Evolutionary conservation across 2,329 filamentous ascomycete genomes (phyloP).

Genomic region (Exophiala mesophila): DNA sequence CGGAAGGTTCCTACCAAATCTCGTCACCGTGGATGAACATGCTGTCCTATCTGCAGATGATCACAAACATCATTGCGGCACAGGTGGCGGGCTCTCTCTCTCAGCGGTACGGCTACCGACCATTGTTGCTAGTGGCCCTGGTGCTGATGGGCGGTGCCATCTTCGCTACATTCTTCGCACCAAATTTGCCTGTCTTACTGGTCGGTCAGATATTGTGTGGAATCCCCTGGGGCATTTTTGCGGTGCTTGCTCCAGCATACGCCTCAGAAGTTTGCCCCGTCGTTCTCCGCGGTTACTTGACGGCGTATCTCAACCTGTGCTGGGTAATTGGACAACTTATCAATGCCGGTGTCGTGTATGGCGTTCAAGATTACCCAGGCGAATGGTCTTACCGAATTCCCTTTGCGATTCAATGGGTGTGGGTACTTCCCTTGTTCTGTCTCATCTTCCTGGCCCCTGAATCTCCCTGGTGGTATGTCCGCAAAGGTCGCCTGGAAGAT

Average conservation of each 20-base stretch:
- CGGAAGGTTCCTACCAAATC: conserved; percentile 36
- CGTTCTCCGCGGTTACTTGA: conserved; percentile 53
- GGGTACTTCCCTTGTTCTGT: conserved; percentile 23
- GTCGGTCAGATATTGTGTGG: conserved; percentile 41
- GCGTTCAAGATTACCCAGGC: conserved; percentile 2
- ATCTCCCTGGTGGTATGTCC: conserved; percentile 50
- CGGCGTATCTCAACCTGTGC: conserved; percentile 57
- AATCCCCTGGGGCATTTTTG: conserved; percentile 12
- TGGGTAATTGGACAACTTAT: conserved; percentile 60
- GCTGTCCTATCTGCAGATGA: conserved; percentile 40
- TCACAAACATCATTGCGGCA: conserved; percentile 33
- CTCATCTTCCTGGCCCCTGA: conserved; percentile 35
- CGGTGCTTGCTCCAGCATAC: conserved; percentile 51
- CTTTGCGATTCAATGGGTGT: conserved; percentile 25
- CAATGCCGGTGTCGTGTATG: conserved; percentile 28
- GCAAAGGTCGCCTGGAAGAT: conserved; percentile 40
- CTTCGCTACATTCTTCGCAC: conserved; percentile 49
- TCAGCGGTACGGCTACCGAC: conserved; percentile 38
- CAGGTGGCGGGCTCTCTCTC: conserved; percentile 22
- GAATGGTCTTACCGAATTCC: conserved; percentile 27
- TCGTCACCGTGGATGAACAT: conserved; percentile 52
- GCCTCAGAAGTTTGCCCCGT: conserved; percentile 62
- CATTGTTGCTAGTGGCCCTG: conserved; percentile 42
- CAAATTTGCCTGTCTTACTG: conserved; percentile 40
- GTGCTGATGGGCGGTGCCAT: conserved; percentile 42